A percentile compares a stretch with the other conserved stretches of the same genome.
phyloP scores from a whole-genome alignment of 1,139 yeast genomes.

The Geotrichum carabidarum region DNA sequence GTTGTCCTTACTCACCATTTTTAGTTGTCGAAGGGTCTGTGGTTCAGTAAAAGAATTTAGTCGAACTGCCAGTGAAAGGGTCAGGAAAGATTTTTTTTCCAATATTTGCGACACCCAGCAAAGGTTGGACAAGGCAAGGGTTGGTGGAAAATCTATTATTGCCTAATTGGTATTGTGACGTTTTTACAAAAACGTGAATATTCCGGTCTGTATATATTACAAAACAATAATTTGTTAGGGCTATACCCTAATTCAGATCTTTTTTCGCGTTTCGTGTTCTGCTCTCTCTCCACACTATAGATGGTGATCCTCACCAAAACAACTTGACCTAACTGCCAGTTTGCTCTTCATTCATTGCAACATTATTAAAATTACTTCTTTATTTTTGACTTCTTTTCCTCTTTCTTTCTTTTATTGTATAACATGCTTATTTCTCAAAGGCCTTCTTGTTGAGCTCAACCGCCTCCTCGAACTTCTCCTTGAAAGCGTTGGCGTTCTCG shows the following conservation, averaged over 20 bases:
- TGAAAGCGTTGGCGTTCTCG: constrained; percentile 94
- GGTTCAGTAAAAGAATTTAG: constrained; percentile 7
- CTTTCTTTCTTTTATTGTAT: background rate
- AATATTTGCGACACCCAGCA: background rate
- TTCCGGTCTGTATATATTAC: background rate
- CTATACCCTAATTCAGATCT: background rate
- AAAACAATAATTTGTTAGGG: background rate
- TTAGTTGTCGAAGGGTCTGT: constrained; percentile 13
- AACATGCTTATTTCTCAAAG: constrained; percentile 23
- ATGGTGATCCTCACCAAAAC: no score
- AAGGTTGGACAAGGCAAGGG: constrained; percentile 1
- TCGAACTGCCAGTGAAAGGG: constrained; percentile 18
- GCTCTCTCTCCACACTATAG: background rate
- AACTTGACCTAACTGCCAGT: background rate
- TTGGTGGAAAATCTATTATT: background rate
- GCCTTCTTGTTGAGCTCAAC: constrained; percentile 55
- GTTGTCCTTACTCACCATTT: constrained; percentile 12
- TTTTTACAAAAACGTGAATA: background rate
- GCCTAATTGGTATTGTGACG: background rate
- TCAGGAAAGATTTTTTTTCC: constrained; percentile 6
- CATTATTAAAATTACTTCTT: background rate
- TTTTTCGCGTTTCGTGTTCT: background rate
- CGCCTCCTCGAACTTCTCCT: constrained; percentile 83
- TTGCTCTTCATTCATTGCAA: background rate
- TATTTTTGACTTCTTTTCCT: background rate